These are phyloP conservation scores for Mrakia frigida DNA, from an alignment of 768 basidiomycete species.

Conservation along the genomic window DNA sequence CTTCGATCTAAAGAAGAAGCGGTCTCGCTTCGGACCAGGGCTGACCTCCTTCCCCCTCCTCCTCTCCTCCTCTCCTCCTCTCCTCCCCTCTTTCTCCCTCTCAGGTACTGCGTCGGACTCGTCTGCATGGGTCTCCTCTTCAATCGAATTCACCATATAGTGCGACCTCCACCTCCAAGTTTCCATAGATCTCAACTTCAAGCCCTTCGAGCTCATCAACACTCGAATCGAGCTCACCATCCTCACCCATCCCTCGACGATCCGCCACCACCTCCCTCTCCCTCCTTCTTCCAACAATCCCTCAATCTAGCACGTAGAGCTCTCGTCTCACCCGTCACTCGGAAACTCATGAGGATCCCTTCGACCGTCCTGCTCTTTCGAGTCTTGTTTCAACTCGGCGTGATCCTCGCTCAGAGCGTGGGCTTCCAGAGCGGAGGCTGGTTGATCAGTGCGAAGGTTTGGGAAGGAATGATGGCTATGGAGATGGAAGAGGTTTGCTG, in stretches of 20 bases:
- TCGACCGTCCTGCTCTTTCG: constrained; percentile 4
- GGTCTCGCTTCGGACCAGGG: no score
- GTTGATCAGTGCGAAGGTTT: not conserved
- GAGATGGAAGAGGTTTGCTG: constrained; percentile 14
- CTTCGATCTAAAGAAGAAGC: no score
- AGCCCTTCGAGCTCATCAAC: not conserved
- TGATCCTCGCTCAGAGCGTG: constrained; percentile 4
- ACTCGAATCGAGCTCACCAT: not conserved
- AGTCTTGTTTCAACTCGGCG: not conserved
- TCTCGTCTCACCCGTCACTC: not conserved
- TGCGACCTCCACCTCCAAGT: constrained; percentile 14
- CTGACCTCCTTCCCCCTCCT: not conserved
- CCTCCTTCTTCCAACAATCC: not conserved
- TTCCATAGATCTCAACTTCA: not conserved
- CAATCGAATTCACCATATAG: constrained; percentile 12
- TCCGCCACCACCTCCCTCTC: not conserved
- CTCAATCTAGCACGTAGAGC: not conserved
- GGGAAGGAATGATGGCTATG: not conserved
- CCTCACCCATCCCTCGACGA: not conserved
- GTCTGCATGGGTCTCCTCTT: constrained; percentile 8
- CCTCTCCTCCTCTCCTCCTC: not conserved
- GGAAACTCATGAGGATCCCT: constrained; percentile 4
- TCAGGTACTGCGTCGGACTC: not conserved
- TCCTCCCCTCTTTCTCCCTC: not conserved
- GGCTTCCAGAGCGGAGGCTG: not conserved